phyloP scores from a whole-genome alignment of 1,284 basidiomycete species.

The Vanrija sp. region DNA sequence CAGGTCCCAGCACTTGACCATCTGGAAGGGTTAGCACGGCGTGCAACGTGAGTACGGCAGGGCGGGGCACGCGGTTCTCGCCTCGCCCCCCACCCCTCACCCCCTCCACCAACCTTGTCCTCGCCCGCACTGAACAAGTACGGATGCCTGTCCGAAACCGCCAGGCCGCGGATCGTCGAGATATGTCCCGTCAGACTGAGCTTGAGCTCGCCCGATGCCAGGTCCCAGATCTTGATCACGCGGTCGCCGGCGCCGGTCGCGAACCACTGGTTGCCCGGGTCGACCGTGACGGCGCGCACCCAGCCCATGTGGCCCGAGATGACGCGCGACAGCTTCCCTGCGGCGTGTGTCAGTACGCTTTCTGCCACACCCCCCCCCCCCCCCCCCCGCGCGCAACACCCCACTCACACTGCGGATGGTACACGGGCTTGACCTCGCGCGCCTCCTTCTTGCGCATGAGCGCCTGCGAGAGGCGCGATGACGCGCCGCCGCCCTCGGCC shows the following conservation, averaged over 20 bases:
- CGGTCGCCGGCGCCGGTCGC: constrained; percentile 96
- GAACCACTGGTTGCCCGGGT: constrained; percentile 98
- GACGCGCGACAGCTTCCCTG: constrained; percentile 87
- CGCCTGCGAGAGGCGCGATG: constrained; percentile 70
- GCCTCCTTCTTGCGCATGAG: constrained; percentile 86
- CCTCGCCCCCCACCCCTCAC: constrained; percentile 17
- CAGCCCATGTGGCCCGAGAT: constrained; percentile 97
- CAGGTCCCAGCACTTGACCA: constrained; percentile 99
- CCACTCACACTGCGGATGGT: constrained; percentile 70
- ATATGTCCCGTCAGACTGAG: constrained; percentile 96
- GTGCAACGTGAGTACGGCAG: not conserved
- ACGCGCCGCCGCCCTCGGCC: constrained; percentile 46
- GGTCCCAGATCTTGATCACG: constrained; percentile 99
- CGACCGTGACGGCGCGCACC: constrained; percentile 94
- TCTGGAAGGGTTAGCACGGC: constrained; percentile 53
- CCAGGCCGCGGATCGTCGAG: constrained; percentile 89
- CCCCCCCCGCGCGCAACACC: not conserved
- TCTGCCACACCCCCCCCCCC: no score
- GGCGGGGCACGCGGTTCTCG: not conserved
- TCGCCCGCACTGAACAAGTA: constrained; percentile 97
- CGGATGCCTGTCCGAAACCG: constrained; percentile 86
- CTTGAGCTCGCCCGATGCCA: constrained; percentile 93
- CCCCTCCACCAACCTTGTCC: constrained; percentile 66
- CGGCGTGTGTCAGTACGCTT: not conserved
- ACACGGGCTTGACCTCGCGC: constrained; percentile 86